phyloP scores from a whole-genome alignment of 208 protist genomes.

The Acanthamoeba lenticulata region DNA sequence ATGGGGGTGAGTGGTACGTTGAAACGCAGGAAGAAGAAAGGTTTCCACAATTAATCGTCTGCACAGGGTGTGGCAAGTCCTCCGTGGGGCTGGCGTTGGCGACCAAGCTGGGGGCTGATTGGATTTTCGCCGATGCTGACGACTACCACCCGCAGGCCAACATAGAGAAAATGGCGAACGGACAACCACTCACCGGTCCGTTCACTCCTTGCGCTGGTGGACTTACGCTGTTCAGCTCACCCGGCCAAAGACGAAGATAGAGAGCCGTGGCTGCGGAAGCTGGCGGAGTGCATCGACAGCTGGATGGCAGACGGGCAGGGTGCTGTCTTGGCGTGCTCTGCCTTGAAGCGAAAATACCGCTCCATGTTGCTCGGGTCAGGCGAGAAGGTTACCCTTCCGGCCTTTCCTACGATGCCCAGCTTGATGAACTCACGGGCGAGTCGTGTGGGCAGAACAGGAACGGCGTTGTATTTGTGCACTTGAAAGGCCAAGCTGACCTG shows the following conservation, averaged over 20 bases:
- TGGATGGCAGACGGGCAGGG: not conserved
- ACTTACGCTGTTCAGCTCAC: not conserved
- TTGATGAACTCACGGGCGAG: not conserved
- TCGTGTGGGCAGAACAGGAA: not conserved
- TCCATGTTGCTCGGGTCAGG: not conserved
- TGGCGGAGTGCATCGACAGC: constrained; percentile 7
- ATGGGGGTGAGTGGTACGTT: not conserved
- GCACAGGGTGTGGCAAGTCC: constrained; percentile 12
- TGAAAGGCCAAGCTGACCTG: not conserved
- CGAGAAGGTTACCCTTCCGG: not conserved
- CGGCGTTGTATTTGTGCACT: not conserved
- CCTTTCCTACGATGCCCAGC: not conserved
- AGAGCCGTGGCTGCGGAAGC: not conserved
- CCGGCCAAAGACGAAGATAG: not conserved
- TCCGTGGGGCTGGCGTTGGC: not conserved
- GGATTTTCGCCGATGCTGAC: constrained; percentile 1
- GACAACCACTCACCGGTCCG: not conserved
- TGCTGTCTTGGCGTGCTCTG: not conserved
- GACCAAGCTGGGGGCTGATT: not conserved
- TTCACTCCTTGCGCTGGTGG: not conserved
- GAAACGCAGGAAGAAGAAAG: not conserved
- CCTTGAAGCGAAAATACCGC: constrained; percentile 11
- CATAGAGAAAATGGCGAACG: not conserved
- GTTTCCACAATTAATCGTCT: not conserved
- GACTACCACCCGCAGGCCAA: constrained; percentile 13